These are phyloP conservation scores for Cercophora samala DNA, from an alignment of 495 filamentous ascomycete species.

Conservation along the genomic window DNA sequence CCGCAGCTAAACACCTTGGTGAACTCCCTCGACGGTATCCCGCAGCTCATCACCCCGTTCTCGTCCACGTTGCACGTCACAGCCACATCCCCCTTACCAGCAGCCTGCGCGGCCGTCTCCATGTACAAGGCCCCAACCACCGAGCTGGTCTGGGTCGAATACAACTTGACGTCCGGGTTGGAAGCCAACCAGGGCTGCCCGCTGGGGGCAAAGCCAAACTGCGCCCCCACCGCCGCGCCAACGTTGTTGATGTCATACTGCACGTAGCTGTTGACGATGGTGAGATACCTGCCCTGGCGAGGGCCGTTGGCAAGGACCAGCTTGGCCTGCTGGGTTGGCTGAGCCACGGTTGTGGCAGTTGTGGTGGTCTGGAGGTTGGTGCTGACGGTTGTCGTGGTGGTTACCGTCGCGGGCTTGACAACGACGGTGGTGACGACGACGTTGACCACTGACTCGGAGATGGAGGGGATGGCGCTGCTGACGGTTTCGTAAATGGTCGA, in stretches of 20 bases:
- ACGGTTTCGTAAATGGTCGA: conserved; percentile 6
- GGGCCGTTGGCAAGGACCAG: background rate
- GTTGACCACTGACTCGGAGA: conserved; percentile 8
- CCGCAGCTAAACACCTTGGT: background rate
- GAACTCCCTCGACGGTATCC: background rate
- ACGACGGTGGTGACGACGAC: conserved; percentile 10
- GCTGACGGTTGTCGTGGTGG: background rate
- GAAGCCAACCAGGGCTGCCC: conserved; percentile 1
- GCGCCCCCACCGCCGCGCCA: background rate
- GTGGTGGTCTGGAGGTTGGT: conserved; percentile 6
- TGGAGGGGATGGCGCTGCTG: conserved; percentile 6
- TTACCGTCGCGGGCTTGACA: conserved; percentile 6
- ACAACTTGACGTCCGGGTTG: background rate
- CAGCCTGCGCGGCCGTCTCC: background rate
- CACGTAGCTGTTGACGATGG: background rate
- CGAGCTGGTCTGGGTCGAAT: background rate
- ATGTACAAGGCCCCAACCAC: background rate
- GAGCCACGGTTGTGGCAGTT: background rate
- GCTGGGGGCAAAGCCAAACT: background rate
- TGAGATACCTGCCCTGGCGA: background rate
- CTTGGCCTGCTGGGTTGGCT: background rate
- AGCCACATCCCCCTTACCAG: background rate
- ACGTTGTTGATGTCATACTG: background rate
- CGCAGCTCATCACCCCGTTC: background rate
- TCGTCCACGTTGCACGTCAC: background rate